Evolutionary conservation across 352 stramenopile genomes (phyloP).

Genomic region (Phytophthora aleatoria): DNA sequence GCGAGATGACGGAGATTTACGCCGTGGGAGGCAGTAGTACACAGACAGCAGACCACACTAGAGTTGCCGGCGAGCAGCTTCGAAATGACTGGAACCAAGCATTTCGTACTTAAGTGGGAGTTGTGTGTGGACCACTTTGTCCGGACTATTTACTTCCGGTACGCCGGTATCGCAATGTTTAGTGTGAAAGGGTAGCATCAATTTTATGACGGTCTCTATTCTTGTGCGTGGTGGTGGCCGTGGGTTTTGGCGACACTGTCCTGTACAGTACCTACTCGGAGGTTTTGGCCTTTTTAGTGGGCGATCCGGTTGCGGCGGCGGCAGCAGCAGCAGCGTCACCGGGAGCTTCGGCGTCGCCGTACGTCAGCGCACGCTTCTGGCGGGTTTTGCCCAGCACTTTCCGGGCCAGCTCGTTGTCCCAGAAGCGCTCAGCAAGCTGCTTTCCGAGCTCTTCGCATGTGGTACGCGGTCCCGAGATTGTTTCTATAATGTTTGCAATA

Average conservation of each 20-base stretch:
- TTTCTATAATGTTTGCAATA: conserved; percentile 24
- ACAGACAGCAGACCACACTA: conserved; percentile 6
- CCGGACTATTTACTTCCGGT: not conserved
- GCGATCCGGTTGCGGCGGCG: conserved; percentile 18
- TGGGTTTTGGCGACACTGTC: not conserved
- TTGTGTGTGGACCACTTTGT: conserved; percentile 3
- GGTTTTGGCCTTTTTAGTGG: conserved; percentile 29
- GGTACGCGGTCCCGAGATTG: conserved; percentile 57
- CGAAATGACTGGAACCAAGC: conserved; percentile 64
- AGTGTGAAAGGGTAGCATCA: not conserved
- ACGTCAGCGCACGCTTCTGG: conserved; percentile 80
- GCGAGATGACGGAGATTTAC: conserved; percentile 9
- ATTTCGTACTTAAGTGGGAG: conserved; percentile 36
- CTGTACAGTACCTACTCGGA: conserved; percentile 21
- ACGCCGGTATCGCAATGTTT: not conserved
- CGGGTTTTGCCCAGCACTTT: conserved; percentile 63
- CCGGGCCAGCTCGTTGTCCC: conserved; percentile 53
- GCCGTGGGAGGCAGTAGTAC: conserved; percentile 7
- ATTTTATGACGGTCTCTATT: conserved; percentile 17
- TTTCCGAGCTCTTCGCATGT: conserved; percentile 73
- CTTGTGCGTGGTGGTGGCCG: not conserved
- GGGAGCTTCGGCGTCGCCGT: conserved; percentile 69
- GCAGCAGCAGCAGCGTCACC: conserved; percentile 72
- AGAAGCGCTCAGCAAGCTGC: conserved; percentile 62
- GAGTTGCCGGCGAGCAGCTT: conserved; percentile 17